Percentiles rank a stretch among this genome's conserved stretches.
Evolutionary conservation across 2,329 filamentous ascomycete genomes (phyloP).

Genomic region (Epichloe gansuensis): DNA sequence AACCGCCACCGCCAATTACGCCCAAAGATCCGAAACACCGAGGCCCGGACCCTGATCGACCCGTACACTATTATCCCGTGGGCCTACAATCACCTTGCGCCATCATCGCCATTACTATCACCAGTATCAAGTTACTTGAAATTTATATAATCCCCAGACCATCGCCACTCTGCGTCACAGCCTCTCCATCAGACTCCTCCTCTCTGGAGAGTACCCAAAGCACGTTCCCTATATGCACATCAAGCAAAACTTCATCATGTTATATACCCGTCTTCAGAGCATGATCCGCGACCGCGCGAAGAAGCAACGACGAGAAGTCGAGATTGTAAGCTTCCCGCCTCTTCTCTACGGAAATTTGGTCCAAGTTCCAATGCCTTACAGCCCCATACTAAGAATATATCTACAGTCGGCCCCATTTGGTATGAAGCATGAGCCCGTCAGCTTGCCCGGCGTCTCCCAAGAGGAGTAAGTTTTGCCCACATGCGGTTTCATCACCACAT

Average conservation of each 20-base stretch:
- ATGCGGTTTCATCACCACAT: background rate
- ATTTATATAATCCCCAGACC: background rate
- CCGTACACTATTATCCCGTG: background rate
- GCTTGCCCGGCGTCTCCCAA: slow-evolving; percentile 42
- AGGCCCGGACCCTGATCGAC: background rate
- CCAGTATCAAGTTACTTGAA: background rate
- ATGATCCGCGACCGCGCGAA: slow-evolving; percentile 26
- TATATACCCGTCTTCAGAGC: slow-evolving; percentile 32
- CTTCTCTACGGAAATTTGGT: background rate
- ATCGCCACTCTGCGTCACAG: background rate
- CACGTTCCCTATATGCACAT: slow-evolving; percentile 18
- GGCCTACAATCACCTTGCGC: background rate
- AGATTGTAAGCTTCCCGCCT: slow-evolving; percentile 30
- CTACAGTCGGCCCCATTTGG: slow-evolving; percentile 45
- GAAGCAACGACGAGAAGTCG: slow-evolving; percentile 29
- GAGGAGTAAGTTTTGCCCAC: slow-evolving; percentile 39
- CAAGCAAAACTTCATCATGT: slow-evolving; percentile 30
- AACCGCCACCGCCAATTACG: too few relatives aligned
- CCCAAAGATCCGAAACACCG: background rate
- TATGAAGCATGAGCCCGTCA: slow-evolving; percentile 41
- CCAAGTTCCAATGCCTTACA: background rate
- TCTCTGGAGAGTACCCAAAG: background rate
- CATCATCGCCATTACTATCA: background rate
- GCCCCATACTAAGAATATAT: background rate
- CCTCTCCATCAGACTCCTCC: background rate